A percentile compares a stretch with the other conserved stretches of the same genome.
Evolutionary conservation across 2,329 filamentous ascomycete species (phyloP).

Genomic region (Aspergillus sp.): DNA sequence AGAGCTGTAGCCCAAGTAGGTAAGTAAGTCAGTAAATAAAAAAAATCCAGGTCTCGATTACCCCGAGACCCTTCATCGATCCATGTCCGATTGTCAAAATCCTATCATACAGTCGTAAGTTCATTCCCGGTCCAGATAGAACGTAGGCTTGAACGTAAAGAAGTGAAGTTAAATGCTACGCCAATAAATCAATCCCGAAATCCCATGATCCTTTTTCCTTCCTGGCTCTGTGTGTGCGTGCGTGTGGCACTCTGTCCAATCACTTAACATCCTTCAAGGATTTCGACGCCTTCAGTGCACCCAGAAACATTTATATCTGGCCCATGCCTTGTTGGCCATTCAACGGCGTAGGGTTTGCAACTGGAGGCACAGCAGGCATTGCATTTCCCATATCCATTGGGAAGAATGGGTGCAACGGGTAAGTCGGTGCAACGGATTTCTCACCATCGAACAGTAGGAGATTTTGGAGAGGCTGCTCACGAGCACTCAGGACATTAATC

Average conservation of each 20-base stretch:
- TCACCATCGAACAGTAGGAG: constrained; percentile 89
- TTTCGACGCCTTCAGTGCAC: neutral
- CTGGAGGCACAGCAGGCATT: constrained; percentile 29
- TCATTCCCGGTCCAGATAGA: neutral
- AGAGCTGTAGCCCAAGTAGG: neutral
- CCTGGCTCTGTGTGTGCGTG: neutral
- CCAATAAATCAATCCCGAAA: neutral
- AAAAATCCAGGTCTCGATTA: neutral
- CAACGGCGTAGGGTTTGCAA: constrained; percentile 27
- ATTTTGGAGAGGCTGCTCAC: constrained; percentile 95
- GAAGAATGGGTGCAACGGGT: constrained; percentile 72
- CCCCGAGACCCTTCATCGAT: neutral
- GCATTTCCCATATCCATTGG: constrained; percentile 29
- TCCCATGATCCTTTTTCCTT: neutral
- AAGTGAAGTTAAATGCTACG: neutral
- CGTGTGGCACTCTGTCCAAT: neutral
- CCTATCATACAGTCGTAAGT: constrained; percentile 17
- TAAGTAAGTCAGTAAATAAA: neutral
- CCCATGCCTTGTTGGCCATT: constrained; percentile 13
- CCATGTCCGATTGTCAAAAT: neutral
- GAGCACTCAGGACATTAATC: constrained; percentile 88
- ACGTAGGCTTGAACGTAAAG: neutral
- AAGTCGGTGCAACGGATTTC: constrained; percentile 73
- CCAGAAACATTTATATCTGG: neutral
- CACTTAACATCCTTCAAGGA: neutral